These are phyloP conservation scores for Vanderwaltozyma yarrowii DNA, from an alignment of 805 yeast species.

Conservation along the genomic window DNA sequence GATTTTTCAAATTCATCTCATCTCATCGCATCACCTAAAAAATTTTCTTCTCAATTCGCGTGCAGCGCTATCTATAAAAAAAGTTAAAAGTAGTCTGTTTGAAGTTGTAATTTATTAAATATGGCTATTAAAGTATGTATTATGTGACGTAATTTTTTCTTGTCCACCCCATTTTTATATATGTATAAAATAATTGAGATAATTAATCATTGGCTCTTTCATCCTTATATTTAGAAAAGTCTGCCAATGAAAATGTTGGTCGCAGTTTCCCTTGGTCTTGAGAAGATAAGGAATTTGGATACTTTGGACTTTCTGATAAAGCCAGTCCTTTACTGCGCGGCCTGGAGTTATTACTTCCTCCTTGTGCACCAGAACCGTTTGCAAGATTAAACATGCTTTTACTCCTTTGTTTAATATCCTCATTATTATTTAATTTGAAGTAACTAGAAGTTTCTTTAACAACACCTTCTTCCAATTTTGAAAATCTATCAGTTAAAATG, in stretches of 20 bases:
- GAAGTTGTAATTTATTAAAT: no score
- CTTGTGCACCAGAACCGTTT: neutral
- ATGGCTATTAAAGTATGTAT: no score
- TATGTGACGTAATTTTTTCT: no score
- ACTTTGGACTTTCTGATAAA: neutral
- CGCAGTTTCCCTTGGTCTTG: conserved; percentile 7
- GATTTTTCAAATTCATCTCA: conserved; percentile 1
- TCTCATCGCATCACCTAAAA: conserved; percentile 1
- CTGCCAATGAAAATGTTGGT: conserved; percentile 21
- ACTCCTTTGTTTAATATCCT: conserved; percentile 13
- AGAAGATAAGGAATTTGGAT: conserved; percentile 4
- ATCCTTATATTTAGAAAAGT: conserved; percentile 22
- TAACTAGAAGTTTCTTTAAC: neutral
- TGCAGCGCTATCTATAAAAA: neutral
- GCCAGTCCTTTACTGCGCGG: neutral
- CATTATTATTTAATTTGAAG: neutral
- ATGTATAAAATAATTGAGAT: no score
- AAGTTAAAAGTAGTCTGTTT: neutral
- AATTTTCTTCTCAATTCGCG: neutral
- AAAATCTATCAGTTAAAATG: neutral
- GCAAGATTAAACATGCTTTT: conserved; percentile 23
- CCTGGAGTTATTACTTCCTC: neutral
- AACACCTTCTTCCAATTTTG: conserved; percentile 7
- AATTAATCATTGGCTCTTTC: conserved; percentile 8
- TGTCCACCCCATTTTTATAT: no score